Evolutionary conservation across 1,284 basidiomycete genomes (phyloP).

Genomic region (Cutaneotrichosporon dermatis): DNA sequence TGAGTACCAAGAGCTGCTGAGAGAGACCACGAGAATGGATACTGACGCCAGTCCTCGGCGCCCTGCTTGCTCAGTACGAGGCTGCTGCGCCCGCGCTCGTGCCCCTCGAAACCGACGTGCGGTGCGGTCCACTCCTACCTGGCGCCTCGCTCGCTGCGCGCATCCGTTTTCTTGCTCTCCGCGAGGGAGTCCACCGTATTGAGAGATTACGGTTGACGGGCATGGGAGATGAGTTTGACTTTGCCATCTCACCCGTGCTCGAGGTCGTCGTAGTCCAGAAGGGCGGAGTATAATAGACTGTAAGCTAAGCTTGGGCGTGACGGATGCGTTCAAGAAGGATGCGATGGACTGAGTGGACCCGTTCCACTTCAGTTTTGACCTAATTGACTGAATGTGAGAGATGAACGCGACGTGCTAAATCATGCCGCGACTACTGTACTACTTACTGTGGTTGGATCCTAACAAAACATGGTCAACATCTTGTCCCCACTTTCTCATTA

Average conservation of each 20-base stretch:
- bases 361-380: too few relatives aligned
- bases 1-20: conserved; percentile 7
- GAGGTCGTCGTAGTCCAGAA: conserved; percentile 17
- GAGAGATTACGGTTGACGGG: conserved; percentile 69
- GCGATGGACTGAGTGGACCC: too few relatives aligned
- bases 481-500: too few relatives aligned
- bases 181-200: conserved; percentile 72
- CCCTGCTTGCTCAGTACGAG: conserved; percentile 25
- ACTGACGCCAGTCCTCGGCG: conserved; percentile 41
- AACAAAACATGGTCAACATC: too few relatives aligned
- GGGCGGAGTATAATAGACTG: neutral
- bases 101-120: conserved; percentile 72
- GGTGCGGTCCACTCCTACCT: conserved; percentile 73
- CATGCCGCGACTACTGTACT: too few relatives aligned
- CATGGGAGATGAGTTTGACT: conserved; percentile 66
- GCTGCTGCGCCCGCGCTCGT: conserved; percentile 56
- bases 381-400: too few relatives aligned
- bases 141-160: conserved; percentile 78
- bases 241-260: conserved; percentile 42
- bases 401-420: too few relatives aligned
- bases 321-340: too few relatives aligned
- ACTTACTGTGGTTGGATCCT: too few relatives aligned
- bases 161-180: conserved; percentile 75
- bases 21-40: neutral
- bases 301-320: too few relatives aligned